A percentile compares a stretch with the other conserved stretches of the same genome.
Conservation (phyloP, 371 early-diverging fungal species). For the Mucor lusitanicus region DNA sequence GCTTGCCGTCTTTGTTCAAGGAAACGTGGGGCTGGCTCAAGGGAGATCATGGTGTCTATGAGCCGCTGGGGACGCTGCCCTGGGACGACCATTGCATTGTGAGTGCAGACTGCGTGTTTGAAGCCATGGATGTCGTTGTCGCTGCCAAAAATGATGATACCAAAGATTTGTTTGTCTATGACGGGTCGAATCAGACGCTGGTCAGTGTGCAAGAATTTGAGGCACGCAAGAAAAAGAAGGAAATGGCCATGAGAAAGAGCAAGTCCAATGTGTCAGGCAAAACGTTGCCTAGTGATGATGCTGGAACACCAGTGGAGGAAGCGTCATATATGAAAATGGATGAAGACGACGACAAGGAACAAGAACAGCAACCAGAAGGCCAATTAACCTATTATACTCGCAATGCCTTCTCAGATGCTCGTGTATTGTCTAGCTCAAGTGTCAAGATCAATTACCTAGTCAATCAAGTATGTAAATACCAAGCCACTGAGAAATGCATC, state of each 20-base stretch:
- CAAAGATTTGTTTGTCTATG: constrained; percentile 21
- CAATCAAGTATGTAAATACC: constrained; percentile 41
- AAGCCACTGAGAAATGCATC: constrained; percentile 57
- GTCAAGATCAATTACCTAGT: constrained; percentile 63
- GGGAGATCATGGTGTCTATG: constrained; percentile 25
- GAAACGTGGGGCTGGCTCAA: constrained; percentile 30
- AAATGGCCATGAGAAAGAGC: neutral
- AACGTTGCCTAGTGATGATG: neutral
- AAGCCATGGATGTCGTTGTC: constrained; percentile 11
- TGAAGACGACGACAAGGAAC: neutral
- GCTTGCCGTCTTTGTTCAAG: constrained; percentile 35
- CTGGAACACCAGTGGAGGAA: neutral
- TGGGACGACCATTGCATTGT: constrained; percentile 23
- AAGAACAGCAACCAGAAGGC: neutral
- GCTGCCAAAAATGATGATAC: constrained; percentile 1
- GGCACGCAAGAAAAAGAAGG: neutral
- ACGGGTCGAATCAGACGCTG: constrained; percentile 12
- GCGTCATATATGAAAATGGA: neutral
- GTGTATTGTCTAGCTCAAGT: constrained; percentile 30
- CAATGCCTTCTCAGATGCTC: constrained; percentile 21
- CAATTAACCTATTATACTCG: constrained; percentile 23
- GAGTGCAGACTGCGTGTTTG: constrained; percentile 7
- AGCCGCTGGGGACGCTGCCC: neutral
- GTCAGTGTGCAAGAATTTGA: constrained; percentile 10
- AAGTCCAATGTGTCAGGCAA: neutral